These are phyloP conservation scores for Fusarium cicatricum DNA, from an alignment of 2,329 filamentous ascomycete genomes.

Conservation along the genomic window DNA sequence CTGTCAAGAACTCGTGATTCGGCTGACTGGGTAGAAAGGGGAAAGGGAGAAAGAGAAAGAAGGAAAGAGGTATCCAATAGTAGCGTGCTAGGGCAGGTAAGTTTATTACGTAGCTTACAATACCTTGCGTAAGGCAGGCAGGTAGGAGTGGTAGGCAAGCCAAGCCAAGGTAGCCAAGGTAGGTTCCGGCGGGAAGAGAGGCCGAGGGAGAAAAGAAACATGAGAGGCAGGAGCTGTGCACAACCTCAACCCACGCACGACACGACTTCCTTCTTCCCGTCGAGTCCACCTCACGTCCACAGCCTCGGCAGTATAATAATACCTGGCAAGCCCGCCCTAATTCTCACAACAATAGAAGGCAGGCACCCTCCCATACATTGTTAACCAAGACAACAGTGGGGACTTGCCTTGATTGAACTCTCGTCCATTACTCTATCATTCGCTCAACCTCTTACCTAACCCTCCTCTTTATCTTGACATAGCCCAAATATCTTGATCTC, in stretches of 20 bases:
- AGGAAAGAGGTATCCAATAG: conserved; percentile 18
- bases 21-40: conserved; percentile 3
- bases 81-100: conserved; percentile 4
- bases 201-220: conserved; percentile 13
- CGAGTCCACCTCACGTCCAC: conserved; percentile 4
- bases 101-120: not conserved
- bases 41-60: conserved; percentile 15
- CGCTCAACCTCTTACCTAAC: not conserved
- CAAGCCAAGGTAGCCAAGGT: not conserved
- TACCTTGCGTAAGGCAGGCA: not conserved
- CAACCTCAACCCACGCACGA: conserved; percentile 3
- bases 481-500: not conserved
- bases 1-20: conserved; percentile 13
- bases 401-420: not conserved
- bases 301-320: conserved; percentile 26
- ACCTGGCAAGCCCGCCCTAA: conserved; percentile 6
- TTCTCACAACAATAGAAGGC: not conserved
- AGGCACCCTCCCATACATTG: not conserved
- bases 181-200: conserved; percentile 12
- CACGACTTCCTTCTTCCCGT: conserved; percentile 17
- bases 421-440: not conserved
- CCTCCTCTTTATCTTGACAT: not conserved
- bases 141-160: not conserved
- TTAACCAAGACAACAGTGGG: not conserved
- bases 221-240: not conserved